Conservation (phyloP, 805 yeast genomes). For the Ogataea corticis region DNA sequence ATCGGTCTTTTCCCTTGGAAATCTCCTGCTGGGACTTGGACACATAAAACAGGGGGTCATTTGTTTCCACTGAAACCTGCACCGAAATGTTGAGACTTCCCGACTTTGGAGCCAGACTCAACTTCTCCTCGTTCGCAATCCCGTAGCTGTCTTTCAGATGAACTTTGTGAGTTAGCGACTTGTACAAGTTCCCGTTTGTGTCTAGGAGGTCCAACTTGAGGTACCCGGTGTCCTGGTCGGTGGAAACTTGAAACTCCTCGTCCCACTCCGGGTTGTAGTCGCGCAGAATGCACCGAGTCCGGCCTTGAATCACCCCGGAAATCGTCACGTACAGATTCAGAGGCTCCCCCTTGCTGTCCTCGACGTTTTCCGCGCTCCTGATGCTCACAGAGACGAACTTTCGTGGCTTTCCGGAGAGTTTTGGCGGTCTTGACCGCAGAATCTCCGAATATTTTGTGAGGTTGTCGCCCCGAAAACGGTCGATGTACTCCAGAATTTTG, state of each 20-base stretch:
- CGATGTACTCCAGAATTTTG: conserved; percentile 23
- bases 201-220: conserved; percentile 23
- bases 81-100: conserved; percentile 69
- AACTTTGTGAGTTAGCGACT: conserved; percentile 18
- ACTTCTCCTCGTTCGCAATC: conserved; percentile 21
- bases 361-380: conserved; percentile 33
- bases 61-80: conserved; percentile 75
- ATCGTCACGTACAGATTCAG: conserved; percentile 26
- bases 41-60: conserved; percentile 78
- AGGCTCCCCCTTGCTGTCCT: conserved; percentile 32
- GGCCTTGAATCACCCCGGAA: conserved; percentile 31
- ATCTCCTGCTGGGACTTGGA: conserved; percentile 73
- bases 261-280: conserved; percentile 80
- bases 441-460: conserved; percentile 16
- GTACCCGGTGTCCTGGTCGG: conserved; percentile 12
- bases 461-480: conserved; percentile 14
- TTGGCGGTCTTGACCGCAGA: conserved; percentile 7
- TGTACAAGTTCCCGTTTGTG: conserved; percentile 19
- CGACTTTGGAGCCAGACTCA: conserved; percentile 30
- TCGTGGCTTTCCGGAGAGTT: conserved; percentile 5
- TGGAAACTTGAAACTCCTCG: conserved; percentile 68
- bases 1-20: conserved; percentile 62
- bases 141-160: conserved; percentile 12
- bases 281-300: conserved; percentile 63
- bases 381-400: conserved; percentile 27